Evolutionary conservation across 129 eudicot species (phyloP).

Genomic region (Sambucus nigra): DNA sequence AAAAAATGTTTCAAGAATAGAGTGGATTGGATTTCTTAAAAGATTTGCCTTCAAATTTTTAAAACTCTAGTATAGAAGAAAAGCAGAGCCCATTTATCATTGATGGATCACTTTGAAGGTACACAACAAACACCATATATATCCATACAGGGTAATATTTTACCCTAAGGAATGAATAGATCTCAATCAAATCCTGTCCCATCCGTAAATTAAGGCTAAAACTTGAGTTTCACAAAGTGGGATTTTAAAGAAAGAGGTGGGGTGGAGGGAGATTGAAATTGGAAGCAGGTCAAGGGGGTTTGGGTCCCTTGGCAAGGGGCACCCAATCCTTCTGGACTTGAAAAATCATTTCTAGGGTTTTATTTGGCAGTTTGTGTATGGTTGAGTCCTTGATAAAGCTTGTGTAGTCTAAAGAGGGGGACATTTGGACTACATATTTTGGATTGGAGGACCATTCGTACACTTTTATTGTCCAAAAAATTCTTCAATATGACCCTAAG

Average conservation of each 20-base stretch:
- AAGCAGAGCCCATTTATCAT: neutral
- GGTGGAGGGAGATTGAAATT: constrained; percentile 1
- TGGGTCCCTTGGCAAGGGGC: constrained; percentile 2
- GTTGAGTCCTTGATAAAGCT: constrained; percentile 11
- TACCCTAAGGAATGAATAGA: neutral
- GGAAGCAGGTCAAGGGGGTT: constrained; percentile 9
- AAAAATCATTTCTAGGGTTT: neutral
- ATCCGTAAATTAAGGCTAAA: neutral
- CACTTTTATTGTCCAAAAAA: constrained; percentile 4
- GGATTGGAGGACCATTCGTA: constrained; percentile 9
- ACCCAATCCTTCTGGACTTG: constrained; percentile 4
- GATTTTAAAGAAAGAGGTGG: constrained; percentile 10
- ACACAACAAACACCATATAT: neutral
- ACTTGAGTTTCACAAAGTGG: neutral
- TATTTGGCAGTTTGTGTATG: constrained; percentile 5
- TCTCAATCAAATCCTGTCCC: neutral
- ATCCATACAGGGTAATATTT: neutral
- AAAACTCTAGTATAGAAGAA: neutral
- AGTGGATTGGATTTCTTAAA: neutral
- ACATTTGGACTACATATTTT: constrained; percentile 26
- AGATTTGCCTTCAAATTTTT: neutral
- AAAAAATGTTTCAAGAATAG: neutral
- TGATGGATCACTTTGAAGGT: neutral
- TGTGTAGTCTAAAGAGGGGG: constrained; percentile 19
- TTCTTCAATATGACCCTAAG: neutral